These are phyloP conservation scores for Chlamydomonas reinhardtii DNA, from an alignment of 163 green algal genomes.

Conservation along the genomic window DNA sequence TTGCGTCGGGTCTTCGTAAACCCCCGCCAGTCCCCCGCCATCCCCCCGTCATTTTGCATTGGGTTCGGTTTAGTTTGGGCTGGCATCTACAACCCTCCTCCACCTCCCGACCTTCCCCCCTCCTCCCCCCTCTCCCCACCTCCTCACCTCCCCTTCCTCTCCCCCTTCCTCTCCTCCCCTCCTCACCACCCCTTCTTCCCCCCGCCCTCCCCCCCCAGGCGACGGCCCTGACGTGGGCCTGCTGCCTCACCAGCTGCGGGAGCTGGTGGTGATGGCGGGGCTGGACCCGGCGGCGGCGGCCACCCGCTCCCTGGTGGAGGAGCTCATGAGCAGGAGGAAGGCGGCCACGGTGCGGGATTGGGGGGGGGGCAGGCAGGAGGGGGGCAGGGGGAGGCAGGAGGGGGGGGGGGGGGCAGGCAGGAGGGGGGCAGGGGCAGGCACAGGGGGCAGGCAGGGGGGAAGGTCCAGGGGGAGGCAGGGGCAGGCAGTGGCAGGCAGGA, in stretches of 20 bases:
- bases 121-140: too few species aligned
- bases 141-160: background rate
- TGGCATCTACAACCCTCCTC: background rate
- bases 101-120: too few species aligned
- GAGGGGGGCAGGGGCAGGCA: too few species aligned
- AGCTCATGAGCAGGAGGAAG: constrained; percentile 41
- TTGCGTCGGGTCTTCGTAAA: too few species aligned
- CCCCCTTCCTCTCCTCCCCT: background rate
- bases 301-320: constrained; percentile 61
- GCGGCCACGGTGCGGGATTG: constrained; percentile 8
- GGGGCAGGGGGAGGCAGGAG: too few species aligned
- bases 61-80: too few species aligned
- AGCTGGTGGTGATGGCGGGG: constrained; percentile 75
- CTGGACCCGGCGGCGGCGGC: constrained; percentile 63
- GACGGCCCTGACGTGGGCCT: constrained; percentile 58
- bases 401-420: too few species aligned
- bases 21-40: too few species aligned
- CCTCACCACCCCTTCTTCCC: background rate
- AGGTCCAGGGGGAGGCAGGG: background rate
- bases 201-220: constrained; percentile 16
- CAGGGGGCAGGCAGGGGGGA: background rate
- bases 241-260: constrained; percentile 68
- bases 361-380: background rate
- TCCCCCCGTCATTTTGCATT: too few species aligned
- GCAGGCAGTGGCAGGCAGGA: too few species aligned